Evolutionary conservation across 2,329 filamentous ascomycete species (phyloP).

Genomic region (Penicillium psychrosexuale): DNA sequence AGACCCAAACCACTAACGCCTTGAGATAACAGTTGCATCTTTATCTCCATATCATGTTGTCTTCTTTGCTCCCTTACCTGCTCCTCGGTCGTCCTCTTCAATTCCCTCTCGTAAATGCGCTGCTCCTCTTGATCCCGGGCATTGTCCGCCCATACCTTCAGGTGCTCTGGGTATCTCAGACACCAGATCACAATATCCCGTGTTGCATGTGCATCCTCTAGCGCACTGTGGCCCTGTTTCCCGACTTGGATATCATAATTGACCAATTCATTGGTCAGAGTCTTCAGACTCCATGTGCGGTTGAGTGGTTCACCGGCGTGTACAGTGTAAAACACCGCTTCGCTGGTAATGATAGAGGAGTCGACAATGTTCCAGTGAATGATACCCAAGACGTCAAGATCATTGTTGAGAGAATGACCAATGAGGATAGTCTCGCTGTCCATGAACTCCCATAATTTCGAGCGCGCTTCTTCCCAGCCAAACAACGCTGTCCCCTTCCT

Average conservation of each 20-base stretch:
- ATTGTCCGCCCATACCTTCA: conserved; percentile 36
- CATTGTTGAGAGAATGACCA: conserved; percentile 48
- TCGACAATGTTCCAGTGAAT: conserved; percentile 47
- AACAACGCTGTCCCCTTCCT: conserved; percentile 31
- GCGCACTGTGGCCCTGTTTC: conserved; percentile 44
- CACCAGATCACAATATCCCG: conserved; percentile 51
- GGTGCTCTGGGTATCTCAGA: conserved; percentile 37
- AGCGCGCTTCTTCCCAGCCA: conserved; percentile 46
- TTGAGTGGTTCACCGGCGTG: not conserved
- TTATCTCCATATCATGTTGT: conserved; percentile 5
- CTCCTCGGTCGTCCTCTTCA: not conserved
- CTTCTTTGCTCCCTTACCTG: conserved; percentile 1
- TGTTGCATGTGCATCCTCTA: conserved; percentile 51
- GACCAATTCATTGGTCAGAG: conserved; percentile 36
- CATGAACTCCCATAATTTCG: conserved; percentile 42
- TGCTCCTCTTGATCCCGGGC: conserved; percentile 1
- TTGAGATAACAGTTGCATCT: not conserved
- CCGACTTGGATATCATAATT: conserved; percentile 35
- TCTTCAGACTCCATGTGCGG: conserved; percentile 38
- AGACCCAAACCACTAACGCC: not conserved
- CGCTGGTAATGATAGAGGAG: conserved; percentile 41
- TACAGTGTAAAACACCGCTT: conserved; percentile 24
- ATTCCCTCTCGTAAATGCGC: not conserved
- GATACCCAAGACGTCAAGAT: conserved; percentile 47
- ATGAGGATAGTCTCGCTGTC: conserved; percentile 48